Conservation (phyloP, 2,329 filamentous ascomycete species). For the Kalaharituber pfeilii region DNA sequence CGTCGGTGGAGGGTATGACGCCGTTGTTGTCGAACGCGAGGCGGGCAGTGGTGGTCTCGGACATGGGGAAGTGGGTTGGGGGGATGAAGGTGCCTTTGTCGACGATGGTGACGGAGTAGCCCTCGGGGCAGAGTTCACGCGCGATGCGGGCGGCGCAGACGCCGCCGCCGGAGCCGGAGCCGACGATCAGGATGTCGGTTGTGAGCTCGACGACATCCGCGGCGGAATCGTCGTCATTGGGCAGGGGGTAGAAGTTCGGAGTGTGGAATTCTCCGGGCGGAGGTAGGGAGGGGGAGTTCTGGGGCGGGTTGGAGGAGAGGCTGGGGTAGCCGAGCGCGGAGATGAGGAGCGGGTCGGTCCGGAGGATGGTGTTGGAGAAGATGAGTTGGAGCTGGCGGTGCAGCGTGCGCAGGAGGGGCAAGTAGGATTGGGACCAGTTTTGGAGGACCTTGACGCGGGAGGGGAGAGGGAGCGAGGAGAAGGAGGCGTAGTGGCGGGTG, state of each 20-base stretch:
- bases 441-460: not conserved
- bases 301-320: not conserved
- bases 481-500: not conserved
- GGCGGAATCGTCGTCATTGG: not conserved
- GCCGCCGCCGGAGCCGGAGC: conserved; percentile 70
- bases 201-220: conserved; percentile 33
- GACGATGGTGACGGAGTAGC: conserved; percentile 54
- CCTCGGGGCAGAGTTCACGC: conserved; percentile 41
- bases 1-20: conserved; percentile 26
- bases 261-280: conserved; percentile 2
- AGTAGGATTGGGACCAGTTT: not conserved
- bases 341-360: not conserved
- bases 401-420: not conserved
- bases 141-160: conserved; percentile 67
- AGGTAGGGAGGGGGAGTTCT: not conserved
- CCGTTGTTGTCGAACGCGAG: conserved; percentile 51
- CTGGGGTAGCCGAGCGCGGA: not conserved
- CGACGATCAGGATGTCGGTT: conserved; percentile 69
- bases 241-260: conserved; percentile 13
- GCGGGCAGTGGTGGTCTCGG: conserved; percentile 39
- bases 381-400: not conserved
- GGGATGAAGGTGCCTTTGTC: conserved; percentile 68
- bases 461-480: not conserved
- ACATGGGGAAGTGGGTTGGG: conserved; percentile 57
- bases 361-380: not conserved